A percentile compares a stretch with the other conserved stretches of the same genome.
Conservation (phyloP, 164 flowering plant genomes). For the Amborella trichopoda region DNA sequence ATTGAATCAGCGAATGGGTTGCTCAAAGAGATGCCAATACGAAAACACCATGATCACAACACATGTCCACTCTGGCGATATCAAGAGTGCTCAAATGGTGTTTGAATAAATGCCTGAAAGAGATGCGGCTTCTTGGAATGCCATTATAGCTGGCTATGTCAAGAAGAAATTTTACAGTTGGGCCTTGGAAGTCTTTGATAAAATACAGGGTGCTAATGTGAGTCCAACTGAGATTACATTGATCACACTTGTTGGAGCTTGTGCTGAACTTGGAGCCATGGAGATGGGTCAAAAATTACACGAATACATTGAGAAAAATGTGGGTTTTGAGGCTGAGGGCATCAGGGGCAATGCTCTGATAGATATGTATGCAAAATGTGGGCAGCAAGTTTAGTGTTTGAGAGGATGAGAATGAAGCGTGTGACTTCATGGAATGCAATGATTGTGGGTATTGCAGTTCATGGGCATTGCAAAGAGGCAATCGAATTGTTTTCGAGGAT, state of each 20-base stretch:
- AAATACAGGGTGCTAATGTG: conserved; percentile 20
- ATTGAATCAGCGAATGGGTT: conserved; percentile 22
- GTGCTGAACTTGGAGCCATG: conserved; percentile 34
- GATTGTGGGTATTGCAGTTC: conserved; percentile 40
- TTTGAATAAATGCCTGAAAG: conserved; percentile 28
- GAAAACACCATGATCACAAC: conserved; percentile 23
- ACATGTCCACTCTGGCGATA: conserved; percentile 13
- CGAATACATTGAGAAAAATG: conserved; percentile 17
- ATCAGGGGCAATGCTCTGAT: conserved; percentile 29
- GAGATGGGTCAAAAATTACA: conserved; percentile 30
- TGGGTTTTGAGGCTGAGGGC: conserved; percentile 22
- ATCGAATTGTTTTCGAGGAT: conserved; percentile 25
- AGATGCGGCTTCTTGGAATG: conserved; percentile 40
- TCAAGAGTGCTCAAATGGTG: conserved; percentile 20
- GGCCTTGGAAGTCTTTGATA: conserved; percentile 25
- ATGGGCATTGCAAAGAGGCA: conserved; percentile 35
- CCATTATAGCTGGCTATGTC: conserved; percentile 33
- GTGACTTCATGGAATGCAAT: conserved; percentile 25
- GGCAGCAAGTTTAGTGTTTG: conserved; percentile 28
- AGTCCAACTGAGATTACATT: conserved; percentile 33
- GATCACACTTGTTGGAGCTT: conserved; percentile 28
- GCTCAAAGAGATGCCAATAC: conserved; percentile 21
- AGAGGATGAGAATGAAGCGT: conserved; percentile 24
- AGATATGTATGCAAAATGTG: conserved; percentile 48
- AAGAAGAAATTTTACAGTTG: conserved; percentile 16